Evolutionary conservation across 805 yeast genomes (phyloP).

Genomic region (Groenewaldozyma tartarivorans): DNA sequence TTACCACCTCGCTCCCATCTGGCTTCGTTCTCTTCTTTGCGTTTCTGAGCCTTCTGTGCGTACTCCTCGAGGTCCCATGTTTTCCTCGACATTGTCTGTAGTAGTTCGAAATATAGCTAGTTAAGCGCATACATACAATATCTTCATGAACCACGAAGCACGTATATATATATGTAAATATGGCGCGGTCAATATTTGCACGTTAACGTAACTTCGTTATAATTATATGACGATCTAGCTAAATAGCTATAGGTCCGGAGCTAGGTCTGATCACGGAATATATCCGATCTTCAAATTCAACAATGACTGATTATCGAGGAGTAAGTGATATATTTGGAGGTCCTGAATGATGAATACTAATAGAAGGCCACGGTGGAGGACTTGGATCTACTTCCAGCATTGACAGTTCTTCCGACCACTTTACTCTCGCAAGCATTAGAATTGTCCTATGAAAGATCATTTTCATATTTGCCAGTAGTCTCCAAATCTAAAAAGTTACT

Average conservation of each 20-base stretch:
- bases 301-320: conserved; percentile 19
- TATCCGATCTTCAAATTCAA: no score
- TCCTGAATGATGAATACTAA: background rate
- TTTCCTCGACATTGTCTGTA: conserved; percentile 10
- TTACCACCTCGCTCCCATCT: conserved; percentile 9
- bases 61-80: conserved; percentile 13
- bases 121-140: no score
- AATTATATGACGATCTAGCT: no score
- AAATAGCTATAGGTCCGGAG: no score
- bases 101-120: no score
- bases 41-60: conserved; percentile 8
- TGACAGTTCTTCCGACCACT: conserved; percentile 42
- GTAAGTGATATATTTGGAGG: conserved; percentile 13
- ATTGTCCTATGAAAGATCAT: conserved; percentile 45
- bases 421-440: conserved; percentile 42
- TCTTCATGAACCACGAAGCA: no score
- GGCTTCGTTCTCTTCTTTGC: conserved; percentile 9
- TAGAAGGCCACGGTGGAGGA: conserved; percentile 45
- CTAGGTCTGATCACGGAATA: no score
- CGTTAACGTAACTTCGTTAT: no score
- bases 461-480: conserved; percentile 46
- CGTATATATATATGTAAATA: no score
- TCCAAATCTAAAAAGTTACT: conserved; percentile 38
- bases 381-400: conserved; percentile 48
- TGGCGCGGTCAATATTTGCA: no score